Base-by-base conservation (phyloP, 1,139 yeast genomes). In the Pichia sp. region DNA sequence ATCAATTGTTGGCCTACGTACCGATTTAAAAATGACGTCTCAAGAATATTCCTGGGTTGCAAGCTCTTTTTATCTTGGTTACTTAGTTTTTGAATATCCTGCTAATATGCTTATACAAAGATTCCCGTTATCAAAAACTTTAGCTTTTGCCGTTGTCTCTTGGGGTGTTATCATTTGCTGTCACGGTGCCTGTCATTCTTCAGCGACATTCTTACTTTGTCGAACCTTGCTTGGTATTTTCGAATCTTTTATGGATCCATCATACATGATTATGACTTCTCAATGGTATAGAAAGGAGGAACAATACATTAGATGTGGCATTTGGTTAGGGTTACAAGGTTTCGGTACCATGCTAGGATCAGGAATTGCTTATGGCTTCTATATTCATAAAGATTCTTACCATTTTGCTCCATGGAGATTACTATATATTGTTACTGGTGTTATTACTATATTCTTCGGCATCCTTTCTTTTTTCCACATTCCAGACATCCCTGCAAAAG, bases 11-110 rank as follows among this genome's bases (percentile, higher is more conserved):
- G 84, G 84, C 0, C 49, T 62, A 26, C 67, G 75, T 55, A 63
- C 62, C 5, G 80, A 74, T 54, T 66, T 78, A 52, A 59, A 73
- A 8, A 78, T 80, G 84, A 62, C 59, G 16, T 80, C 82, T 23
- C 66, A 72, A 46, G 70, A 70, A 67, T 80, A 80, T 60, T 68
- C 79, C 9, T 80, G 83, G 83, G 74, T 75, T n/a, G 83, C 80
- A 30, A 70, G 81, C 10, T 73, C 81, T 0, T 80, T 80, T 55
- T 80, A 80, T 60, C 61, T 78, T 43, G 83, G 83, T 7, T 78
- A 77, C 42, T 62, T 79, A 45, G 64, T 66, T 16, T 77, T 76
- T 63, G 78, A 75, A 56, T 69, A 71, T 49, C 78, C 79, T 3
- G 75, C 79, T 2, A 71, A 70, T 36, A 60, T 67, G 48, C 50